Evolutionary conservation across 2,329 filamentous ascomycete species (phyloP).

Genomic region (Uncinocarpus reesii): DNA sequence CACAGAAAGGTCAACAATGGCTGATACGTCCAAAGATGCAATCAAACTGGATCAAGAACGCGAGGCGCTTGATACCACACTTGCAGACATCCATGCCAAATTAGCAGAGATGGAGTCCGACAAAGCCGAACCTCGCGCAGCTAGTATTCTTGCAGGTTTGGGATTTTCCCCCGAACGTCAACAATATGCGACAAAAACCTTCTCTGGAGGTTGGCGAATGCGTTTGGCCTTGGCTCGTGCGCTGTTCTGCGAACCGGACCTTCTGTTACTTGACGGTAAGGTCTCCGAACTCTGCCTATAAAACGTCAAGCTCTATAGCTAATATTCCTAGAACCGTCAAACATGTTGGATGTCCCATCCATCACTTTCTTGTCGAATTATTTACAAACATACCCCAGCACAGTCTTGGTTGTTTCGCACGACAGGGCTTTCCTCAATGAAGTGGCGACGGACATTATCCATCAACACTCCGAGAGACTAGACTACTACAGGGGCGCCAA

Average conservation of each 20-base stretch:
- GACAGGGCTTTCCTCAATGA: slow-evolving; percentile 98
- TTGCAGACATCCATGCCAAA: slow-evolving; percentile 85
- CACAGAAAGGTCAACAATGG: slow-evolving; percentile 62
- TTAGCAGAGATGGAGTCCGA: slow-evolving; percentile 98
- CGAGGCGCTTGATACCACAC: slow-evolving; percentile 78
- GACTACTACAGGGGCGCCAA: slow-evolving; percentile 99
- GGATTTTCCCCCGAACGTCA: slow-evolving; percentile 92
- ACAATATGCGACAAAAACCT: slow-evolving; percentile 87
- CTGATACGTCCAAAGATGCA: slow-evolving; percentile 85
- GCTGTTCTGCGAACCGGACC: slow-evolving; percentile 93
- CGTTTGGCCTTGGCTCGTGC: slow-evolving; percentile 87
- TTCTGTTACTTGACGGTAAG: slow-evolving; percentile 72
- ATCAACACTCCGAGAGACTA: slow-evolving; percentile 91
- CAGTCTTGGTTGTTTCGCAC: slow-evolving; percentile 92
- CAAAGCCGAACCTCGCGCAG: slow-evolving; percentile 89
- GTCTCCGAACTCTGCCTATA: background rate
- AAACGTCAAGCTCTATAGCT: slow-evolving; percentile 13
- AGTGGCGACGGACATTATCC: slow-evolving; percentile 96
- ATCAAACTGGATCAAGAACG: slow-evolving; percentile 73
- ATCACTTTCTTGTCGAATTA: slow-evolving; percentile 97
- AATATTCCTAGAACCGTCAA: slow-evolving; percentile 65
- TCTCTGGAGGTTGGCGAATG: slow-evolving; percentile 99
- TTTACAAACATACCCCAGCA: slow-evolving; percentile 86
- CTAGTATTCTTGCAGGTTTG: slow-evolving; percentile 90
- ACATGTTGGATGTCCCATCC: slow-evolving; percentile 99